phyloP scores from a whole-genome alignment of 2,329 filamentous ascomycete genomes.

The Monilinia aucupariae region DNA sequence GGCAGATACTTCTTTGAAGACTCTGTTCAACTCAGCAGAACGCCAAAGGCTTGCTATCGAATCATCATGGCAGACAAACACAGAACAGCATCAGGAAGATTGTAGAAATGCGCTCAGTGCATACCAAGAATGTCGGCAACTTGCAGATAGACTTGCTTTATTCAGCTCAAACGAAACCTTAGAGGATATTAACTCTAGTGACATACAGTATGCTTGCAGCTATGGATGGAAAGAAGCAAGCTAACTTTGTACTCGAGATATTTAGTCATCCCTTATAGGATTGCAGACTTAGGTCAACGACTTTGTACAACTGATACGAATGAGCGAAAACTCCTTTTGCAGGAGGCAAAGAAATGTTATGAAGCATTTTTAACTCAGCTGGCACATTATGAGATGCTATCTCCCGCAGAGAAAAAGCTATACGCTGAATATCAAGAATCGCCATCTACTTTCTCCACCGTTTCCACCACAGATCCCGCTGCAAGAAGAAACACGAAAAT shows the following conservation, averaged over 20 bases:
- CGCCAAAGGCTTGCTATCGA: conserved; percentile 53
- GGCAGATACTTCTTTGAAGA: conserved; percentile 44
- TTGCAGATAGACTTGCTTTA: conserved; percentile 66
- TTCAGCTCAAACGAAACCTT: conserved; percentile 88
- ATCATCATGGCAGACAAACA: conserved; percentile 57
- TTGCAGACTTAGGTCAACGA: conserved; percentile 74
- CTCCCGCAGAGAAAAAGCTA: conserved; percentile 57
- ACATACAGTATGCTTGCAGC: conserved; percentile 58
- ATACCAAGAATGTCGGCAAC: conserved; percentile 67
- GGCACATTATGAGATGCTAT: conserved; percentile 73
- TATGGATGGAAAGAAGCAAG: background rate
- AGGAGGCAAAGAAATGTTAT: conserved; percentile 62
- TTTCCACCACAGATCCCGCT: conserved; percentile 58
- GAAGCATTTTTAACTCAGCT: conserved; percentile 72
- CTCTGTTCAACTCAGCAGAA: conserved; percentile 51
- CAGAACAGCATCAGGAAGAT: conserved; percentile 60
- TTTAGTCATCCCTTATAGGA: conserved; percentile 68
- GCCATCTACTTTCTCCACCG: conserved; percentile 66
- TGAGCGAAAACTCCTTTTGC: conserved; percentile 59
- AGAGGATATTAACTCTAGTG: conserved; percentile 80
- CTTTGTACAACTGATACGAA: conserved; percentile 44
- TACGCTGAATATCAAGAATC: conserved; percentile 69
- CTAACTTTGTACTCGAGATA: conserved; percentile 46
- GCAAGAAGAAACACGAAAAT: conserved; percentile 79
- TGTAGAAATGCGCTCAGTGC: conserved; percentile 61